phyloP scores from a whole-genome alignment of 768 basidiomycete species.

The Lentinula guzmanii region DNA sequence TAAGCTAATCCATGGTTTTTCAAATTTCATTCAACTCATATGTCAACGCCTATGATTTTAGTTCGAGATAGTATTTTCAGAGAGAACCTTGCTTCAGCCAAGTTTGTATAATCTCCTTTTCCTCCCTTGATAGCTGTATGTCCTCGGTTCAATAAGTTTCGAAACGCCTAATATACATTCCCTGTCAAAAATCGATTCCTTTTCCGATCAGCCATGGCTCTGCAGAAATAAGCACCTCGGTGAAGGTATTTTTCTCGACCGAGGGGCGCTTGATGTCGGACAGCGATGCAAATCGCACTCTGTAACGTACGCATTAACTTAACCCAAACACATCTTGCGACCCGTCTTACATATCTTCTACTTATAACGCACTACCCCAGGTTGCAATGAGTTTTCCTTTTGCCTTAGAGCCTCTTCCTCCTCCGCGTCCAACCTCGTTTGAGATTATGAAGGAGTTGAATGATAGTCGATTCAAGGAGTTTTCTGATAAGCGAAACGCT shows the following conservation, averaged over 20 bases:
- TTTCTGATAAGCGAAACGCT: background rate
- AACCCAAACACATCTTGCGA: background rate
- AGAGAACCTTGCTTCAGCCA: constrained; percentile 42
- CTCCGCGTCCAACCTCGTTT: background rate
- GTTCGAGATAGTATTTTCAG: constrained; percentile 53
- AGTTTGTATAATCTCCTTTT: constrained; percentile 26
- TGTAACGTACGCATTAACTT: background rate
- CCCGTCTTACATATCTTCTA: background rate
- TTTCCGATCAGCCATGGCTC: background rate
- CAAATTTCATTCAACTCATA: background rate
- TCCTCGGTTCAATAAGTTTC: background rate
- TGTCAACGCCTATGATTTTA: constrained; percentile 10
- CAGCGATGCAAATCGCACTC: background rate
- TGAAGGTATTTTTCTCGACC: background rate
- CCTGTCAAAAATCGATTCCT: background rate
- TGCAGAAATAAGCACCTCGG: background rate
- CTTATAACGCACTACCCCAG: background rate
- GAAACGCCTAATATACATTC: background rate
- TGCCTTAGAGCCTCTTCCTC: background rate
- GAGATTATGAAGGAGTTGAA: background rate
- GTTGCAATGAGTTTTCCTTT: background rate
- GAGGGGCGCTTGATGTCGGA: background rate
- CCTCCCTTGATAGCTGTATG: background rate
- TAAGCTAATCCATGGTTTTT: constrained; percentile 12
- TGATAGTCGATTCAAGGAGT: background rate